phyloP scores from a whole-genome alignment of 106 monocot species.

The Narthecium ossifragum region DNA sequence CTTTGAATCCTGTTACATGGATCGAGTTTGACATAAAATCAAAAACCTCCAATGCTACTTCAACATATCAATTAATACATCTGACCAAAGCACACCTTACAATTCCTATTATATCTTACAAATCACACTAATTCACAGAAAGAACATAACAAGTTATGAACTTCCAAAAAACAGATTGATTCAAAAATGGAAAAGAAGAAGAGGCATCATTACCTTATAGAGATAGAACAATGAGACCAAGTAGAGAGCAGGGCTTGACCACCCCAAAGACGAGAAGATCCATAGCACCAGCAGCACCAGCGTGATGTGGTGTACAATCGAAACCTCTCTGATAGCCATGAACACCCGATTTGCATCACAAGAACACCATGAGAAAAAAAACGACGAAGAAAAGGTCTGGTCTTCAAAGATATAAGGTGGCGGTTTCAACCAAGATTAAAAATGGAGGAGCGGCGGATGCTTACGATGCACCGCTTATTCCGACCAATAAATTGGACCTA shows the following conservation, averaged over 20 bases:
- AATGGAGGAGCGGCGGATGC: too few species aligned
- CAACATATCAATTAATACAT: not conserved
- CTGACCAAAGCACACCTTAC: not conserved
- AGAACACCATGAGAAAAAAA: too few species aligned
- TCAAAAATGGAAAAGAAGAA: not conserved
- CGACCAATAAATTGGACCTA: too few species aligned
- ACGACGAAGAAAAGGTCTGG: too few species aligned
- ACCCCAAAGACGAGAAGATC: constrained; percentile 38
- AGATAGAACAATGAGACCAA: constrained; percentile 64
- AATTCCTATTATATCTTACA: too few species aligned
- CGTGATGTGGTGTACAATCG: constrained; percentile 64
- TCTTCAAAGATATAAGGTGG: too few species aligned
- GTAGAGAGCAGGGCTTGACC: constrained; percentile 34
- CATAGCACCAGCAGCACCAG: constrained; percentile 45
- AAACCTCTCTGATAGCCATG: constrained; percentile 52
- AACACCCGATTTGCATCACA: too few species aligned
- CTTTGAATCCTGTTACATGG: too few species aligned
- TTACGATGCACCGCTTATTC: too few species aligned
- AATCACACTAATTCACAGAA: not conserved
- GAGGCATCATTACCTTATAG: constrained; percentile 29
- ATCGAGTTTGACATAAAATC: too few species aligned
- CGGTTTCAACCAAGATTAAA: too few species aligned
- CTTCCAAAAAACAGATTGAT: not conserved
- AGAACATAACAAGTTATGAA: not conserved
- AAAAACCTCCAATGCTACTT: not conserved